Evolutionary conservation across 331 rosid genomes (phyloP), one percentile per base, ranked within the genome.

Genomic region (Dryas integrifolia): DNA sequence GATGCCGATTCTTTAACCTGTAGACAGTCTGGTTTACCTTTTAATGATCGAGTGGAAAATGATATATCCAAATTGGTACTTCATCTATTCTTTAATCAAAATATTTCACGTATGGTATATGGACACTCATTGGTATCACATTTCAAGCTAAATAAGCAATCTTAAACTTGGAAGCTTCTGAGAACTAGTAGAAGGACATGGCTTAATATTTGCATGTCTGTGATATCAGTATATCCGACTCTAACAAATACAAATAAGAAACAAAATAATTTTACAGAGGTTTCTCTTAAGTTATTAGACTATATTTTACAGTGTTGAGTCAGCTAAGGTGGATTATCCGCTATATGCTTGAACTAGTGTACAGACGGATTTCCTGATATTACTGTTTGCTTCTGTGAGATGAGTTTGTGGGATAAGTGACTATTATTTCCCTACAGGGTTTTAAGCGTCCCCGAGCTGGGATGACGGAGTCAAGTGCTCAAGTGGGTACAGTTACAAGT

Each of bases 1-100:
- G 98, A 94, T 82, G 98, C 98, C 63, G 98, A 94, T 87, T 94
- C 98, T 76, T 81, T 94, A 80, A 85, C 89, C 1, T 89, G 98
- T 63, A 79, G 96, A 88, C 92, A 86, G 82, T 88, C 97, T 74
- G 88, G 85, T 81, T 82, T 91, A 75, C 83, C 96, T 67, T 85
- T 88, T 41, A 87, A 82, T 57, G 91, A 84, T 83, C 96, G 79
- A 64, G 59, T 83, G 76, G 96, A 83, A 70, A 89, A 67, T 83
- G 92, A 85, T 78, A 81, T 85, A 76, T 81, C 85, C 70, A 94
- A 87, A 86, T 75, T 84, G 98, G 98, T 94, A 94, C 56, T 11
- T 67, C 14, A 49, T 85, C 30, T 55, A 30, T 77, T 74, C 77
- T 59, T 62, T 59, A 78, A 65, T 61, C 70, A 30, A 64, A 59